These are phyloP conservation scores for Fusarium equiseti DNA, from an alignment of 2,329 filamentous ascomycete genomes.

Conservation along the genomic window DNA sequence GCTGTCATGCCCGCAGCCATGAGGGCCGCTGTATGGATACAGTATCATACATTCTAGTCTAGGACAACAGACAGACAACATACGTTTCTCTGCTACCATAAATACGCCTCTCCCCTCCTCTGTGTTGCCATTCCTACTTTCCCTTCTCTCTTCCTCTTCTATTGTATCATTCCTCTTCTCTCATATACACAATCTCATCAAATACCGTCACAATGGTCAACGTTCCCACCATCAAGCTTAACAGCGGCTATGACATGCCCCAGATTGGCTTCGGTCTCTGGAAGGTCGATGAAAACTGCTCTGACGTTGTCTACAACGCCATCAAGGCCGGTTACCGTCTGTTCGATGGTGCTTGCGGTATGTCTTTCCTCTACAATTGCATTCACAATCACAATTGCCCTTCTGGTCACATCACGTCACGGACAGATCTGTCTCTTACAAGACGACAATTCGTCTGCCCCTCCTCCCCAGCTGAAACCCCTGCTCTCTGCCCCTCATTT, in stretches of 20 bases:
- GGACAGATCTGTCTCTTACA: constrained; percentile 14
- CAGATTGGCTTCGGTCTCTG: constrained; percentile 83
- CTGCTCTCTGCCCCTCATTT: constrained; percentile 24
- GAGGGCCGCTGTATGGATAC: constrained; percentile 23
- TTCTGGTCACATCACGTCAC: neutral
- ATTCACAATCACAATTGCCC: constrained; percentile 9
- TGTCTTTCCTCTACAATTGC: constrained; percentile 47
- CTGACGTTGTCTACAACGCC: constrained; percentile 83
- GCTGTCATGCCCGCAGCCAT: constrained; percentile 36
- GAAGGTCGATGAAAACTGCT: constrained; percentile 83
- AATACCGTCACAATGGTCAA: constrained; percentile 50
- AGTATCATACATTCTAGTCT: constrained; percentile 24
- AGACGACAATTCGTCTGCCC: constrained; percentile 26
- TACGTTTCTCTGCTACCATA: constrained; percentile 34
- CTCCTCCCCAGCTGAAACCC: constrained; percentile 35
- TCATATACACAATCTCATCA: constrained; percentile 16
- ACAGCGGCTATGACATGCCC: constrained; percentile 76
- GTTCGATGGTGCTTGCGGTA: constrained; percentile 71
- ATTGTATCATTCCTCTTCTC: constrained; percentile 3
- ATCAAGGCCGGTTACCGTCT: constrained; percentile 73
- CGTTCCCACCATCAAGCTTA: constrained; percentile 68
- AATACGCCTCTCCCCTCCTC: constrained; percentile 36
- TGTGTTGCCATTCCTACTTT: constrained; percentile 16
- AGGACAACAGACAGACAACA: constrained; percentile 14
- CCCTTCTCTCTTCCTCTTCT: constrained; percentile 6